Percentiles rank a stretch among this genome's conserved stretches.
Evolutionary conservation across 73 alveolate species (phyloP).

Genomic region (Paramecium tetraurelia): DNA sequence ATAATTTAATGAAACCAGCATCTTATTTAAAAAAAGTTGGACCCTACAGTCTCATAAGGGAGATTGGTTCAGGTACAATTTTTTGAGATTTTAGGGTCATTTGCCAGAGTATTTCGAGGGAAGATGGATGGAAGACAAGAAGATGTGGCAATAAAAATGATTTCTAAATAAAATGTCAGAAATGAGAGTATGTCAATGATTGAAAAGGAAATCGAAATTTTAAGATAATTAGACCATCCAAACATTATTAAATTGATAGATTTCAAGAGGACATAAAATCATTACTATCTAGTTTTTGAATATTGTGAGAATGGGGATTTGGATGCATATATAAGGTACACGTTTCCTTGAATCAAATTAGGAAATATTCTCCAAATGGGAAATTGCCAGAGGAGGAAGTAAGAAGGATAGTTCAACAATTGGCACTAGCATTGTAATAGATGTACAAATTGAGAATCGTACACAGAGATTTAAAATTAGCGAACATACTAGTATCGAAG

Average conservation of each 20-base stretch:
- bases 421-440: constrained; percentile 47
- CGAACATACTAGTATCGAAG: constrained; percentile 53
- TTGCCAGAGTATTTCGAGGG: constrained; percentile 49
- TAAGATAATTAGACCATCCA: constrained; percentile 50
- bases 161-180: constrained; percentile 40
- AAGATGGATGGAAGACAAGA: constrained; percentile 15
- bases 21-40: constrained; percentile 57
- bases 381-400: constrained; percentile 15
- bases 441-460: constrained; percentile 50
- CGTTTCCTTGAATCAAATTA: neutral
- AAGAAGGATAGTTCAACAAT: constrained; percentile 27
- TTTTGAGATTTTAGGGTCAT: neutral
- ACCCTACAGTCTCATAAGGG: constrained; percentile 43
- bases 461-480: constrained; percentile 66
- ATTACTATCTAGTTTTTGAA: constrained; percentile 55
- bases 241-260: constrained; percentile 54
- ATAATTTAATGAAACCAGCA: constrained; percentile 17
- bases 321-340: constrained; percentile 47
- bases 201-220: constrained; percentile 46
- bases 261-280: constrained; percentile 44
- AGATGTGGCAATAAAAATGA: constrained; percentile 63
- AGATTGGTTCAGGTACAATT: constrained; percentile 47
- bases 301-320: constrained; percentile 59
- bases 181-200: neutral
- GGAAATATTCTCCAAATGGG: constrained; percentile 30